Conservation (phyloP, 176 grass and related monocot genomes). For the Oryza rufipogon region DNA sequence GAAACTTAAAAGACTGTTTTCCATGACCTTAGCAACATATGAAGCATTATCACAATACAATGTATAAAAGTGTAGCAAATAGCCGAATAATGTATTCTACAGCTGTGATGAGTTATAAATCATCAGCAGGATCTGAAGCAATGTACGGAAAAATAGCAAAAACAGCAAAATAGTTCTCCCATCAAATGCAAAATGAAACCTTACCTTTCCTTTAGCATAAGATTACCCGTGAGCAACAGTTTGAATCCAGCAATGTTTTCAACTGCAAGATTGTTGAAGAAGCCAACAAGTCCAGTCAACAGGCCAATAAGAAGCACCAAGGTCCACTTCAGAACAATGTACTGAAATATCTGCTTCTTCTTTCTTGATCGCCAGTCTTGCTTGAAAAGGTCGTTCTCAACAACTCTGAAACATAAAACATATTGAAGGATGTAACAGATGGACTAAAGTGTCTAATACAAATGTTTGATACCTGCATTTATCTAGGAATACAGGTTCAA, state of each 20-base stretch:
- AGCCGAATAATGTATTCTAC: not conserved
- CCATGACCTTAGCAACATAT: conserved; percentile 13
- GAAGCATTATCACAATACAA: conserved; percentile 16
- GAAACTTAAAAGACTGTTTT: not conserved
- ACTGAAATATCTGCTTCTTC: conserved; percentile 86
- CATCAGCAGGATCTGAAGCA: conserved; percentile 4
- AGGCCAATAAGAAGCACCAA: conserved; percentile 80
- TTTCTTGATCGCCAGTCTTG: conserved; percentile 87
- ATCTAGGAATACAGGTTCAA: not conserved
- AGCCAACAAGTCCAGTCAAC: conserved; percentile 70
- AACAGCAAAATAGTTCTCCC: not conserved
- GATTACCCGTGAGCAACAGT: conserved; percentile 58
- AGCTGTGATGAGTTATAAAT: not conserved
- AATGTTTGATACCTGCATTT: not conserved
- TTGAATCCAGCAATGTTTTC: conserved; percentile 94
- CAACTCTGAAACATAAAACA: conserved; percentile 57
- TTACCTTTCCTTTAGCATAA: conserved; percentile 77
- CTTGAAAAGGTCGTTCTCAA: conserved; percentile 92
- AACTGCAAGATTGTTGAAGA: conserved; percentile 90
- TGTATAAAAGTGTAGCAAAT: not conserved
- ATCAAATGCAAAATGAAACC: conserved; percentile 3
- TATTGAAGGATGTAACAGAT: not conserved
- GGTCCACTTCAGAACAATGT: conserved; percentile 85
- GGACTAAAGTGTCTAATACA: not conserved
- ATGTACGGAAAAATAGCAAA: conserved; percentile 18